A percentile compares a stretch with the other conserved stretches of the same genome.
Conservation (phyloP, 257 asterid species). For the Penstemon newberryi region DNA sequence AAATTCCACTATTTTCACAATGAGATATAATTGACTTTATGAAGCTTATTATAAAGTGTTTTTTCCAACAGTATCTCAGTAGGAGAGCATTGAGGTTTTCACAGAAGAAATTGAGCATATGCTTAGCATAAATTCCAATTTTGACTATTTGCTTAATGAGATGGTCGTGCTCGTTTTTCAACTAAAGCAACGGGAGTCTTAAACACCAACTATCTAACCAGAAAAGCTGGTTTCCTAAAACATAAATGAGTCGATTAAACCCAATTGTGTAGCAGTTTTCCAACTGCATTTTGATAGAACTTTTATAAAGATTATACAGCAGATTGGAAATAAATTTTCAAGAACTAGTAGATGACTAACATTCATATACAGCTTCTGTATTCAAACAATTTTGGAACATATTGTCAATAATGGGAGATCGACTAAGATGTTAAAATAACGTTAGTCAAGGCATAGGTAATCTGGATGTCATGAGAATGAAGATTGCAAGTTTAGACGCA, state of each 20-base stretch:
- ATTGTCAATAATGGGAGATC: background rate
- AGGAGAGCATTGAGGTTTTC: too few relatives aligned
- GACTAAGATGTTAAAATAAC: background rate
- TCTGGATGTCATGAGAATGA: background rate
- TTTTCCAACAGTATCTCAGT: too few relatives aligned
- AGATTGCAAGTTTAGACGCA: background rate
- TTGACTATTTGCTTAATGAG: slow-evolving; percentile 1
- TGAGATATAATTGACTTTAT: background rate
- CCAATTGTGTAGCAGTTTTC: background rate
- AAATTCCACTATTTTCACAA: too few relatives aligned
- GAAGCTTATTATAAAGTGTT: background rate
- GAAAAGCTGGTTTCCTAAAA: background rate
- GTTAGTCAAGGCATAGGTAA: background rate
- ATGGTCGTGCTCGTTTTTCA: background rate
- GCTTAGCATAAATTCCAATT: background rate
- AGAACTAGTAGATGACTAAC: background rate
- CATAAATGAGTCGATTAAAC: slow-evolving; percentile 1
- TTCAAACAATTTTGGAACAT: background rate
- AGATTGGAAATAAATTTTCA: background rate
- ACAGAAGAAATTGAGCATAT: background rate
- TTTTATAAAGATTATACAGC: background rate
- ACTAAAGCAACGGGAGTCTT: background rate
- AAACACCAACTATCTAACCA: background rate
- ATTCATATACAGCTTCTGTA: background rate
- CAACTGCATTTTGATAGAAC: background rate